Percentiles rank a stretch among this genome's conserved stretches.
Conservation (phyloP, 2,329 filamentous ascomycete genomes). For the Rhynchosporium agropyri region DNA sequence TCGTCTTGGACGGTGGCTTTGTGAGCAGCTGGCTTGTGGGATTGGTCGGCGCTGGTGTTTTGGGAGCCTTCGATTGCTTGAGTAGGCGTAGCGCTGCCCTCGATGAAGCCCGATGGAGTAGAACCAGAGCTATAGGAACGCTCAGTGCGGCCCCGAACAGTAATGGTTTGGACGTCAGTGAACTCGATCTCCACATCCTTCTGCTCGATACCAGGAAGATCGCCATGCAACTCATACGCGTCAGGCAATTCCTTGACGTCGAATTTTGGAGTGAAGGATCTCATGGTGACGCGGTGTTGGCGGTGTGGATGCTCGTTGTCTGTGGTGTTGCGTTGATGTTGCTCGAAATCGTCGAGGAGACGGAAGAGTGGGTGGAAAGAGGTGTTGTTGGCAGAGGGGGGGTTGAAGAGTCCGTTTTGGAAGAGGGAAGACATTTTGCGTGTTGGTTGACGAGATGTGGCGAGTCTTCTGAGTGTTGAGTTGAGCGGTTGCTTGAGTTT, state of each 20-base stretch:
- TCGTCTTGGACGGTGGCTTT: conserved; percentile 61
- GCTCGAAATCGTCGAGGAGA: conserved; percentile 65
- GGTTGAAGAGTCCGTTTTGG: conserved; percentile 50
- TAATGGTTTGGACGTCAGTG: conserved; percentile 72
- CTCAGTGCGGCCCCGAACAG: conserved; percentile 71
- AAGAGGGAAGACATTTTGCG: conserved; percentile 64
- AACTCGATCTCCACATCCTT: conserved; percentile 78
- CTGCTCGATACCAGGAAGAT: conserved; percentile 75
- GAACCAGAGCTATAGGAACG: conserved; percentile 56
- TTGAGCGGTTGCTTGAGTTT: conserved; percentile 10
- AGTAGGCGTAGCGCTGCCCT: conserved; percentile 39
- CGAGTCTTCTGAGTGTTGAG: conserved; percentile 26
- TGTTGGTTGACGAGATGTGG: conserved; percentile 34
- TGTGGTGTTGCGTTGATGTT: conserved; percentile 47
- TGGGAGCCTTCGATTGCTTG: conserved; percentile 4
- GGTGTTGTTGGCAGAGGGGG: conserved; percentile 45
- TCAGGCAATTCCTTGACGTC: conserved; percentile 72
- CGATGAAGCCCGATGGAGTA: conserved; percentile 51
- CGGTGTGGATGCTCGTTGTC: conserved; percentile 18
- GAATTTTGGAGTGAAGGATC: conserved; percentile 73
- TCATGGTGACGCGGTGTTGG: conserved; percentile 38
- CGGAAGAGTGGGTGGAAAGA: conserved; percentile 65
- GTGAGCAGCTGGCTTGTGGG: conserved; percentile 26
- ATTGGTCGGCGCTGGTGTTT: not conserved
- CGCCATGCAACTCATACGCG: conserved; percentile 76